Percentiles rank a stretch among this genome's conserved stretches.
These are phyloP conservation scores for Mikania micrantha DNA, from an alignment of 129 eudicot genomes.

Conservation along the genomic window DNA sequence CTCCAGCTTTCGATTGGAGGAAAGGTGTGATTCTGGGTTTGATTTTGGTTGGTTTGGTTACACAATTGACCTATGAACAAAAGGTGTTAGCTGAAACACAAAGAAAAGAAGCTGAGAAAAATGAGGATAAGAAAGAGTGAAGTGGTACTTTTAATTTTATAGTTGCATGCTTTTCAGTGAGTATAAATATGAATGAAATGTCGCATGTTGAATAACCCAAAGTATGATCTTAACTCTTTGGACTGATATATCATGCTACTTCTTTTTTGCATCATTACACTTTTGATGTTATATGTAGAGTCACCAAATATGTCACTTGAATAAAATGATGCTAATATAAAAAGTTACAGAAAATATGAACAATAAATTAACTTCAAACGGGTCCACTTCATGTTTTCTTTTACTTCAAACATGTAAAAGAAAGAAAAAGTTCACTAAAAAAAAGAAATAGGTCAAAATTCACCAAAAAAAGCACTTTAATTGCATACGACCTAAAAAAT, in stretches of 20 bases:
- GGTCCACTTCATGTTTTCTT: not conserved
- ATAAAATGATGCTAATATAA: constrained; percentile 38
- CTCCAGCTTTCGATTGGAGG: constrained; percentile 54
- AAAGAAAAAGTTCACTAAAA: not conserved
- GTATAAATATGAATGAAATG: constrained; percentile 40
- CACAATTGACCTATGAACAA: constrained; percentile 75
- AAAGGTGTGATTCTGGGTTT: constrained; percentile 58
- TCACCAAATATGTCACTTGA: constrained; percentile 40
- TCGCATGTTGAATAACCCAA: constrained; percentile 83
- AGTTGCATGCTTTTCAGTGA: not conserved
- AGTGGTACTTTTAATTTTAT: not conserved
- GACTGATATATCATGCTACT: constrained; percentile 68
- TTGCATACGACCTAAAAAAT: not conserved
- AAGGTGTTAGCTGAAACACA: constrained; percentile 48
- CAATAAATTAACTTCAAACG: not conserved
- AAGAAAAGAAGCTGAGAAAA: constrained; percentile 24
- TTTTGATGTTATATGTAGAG: constrained; percentile 41
- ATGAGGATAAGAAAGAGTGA: constrained; percentile 40
- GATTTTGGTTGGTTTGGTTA: constrained; percentile 55
- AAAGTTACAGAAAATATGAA: not conserved
- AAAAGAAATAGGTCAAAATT: not conserved
- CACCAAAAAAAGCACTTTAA: not conserved
- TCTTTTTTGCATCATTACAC: constrained; percentile 45
- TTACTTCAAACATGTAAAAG: not conserved
- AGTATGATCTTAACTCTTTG: constrained; percentile 41